phyloP scores from a whole-genome alignment of 306 rosid genomes.

The Parietaria judaica region DNA sequence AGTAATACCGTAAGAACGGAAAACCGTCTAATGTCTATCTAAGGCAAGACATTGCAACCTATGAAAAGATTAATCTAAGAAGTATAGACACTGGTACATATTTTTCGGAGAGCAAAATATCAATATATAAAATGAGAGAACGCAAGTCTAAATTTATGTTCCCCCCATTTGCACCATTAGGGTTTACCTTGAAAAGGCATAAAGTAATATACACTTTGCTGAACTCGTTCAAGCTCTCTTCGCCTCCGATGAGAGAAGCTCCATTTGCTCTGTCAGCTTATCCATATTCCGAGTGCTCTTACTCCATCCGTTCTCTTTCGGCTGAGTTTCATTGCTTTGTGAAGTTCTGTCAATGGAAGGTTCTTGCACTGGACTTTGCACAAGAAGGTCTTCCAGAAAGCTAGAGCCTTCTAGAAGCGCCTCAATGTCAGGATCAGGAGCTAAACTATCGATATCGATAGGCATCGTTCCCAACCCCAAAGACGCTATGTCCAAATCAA shows the following conservation, averaged over 20 bases:
- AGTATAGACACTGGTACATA: no score
- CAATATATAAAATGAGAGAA: slow-evolving; percentile 7
- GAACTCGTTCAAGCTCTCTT: slow-evolving; percentile 34
- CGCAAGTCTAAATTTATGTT: slow-evolving; percentile 11
- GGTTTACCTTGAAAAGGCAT: slow-evolving; percentile 27
- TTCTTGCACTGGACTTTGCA: slow-evolving; percentile 45
- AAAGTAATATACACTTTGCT: slow-evolving; percentile 35
- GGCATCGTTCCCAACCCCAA: slow-evolving; percentile 44
- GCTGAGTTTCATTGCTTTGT: slow-evolving; percentile 41
- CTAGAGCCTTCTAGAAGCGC: slow-evolving; percentile 46
- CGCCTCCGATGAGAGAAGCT: slow-evolving; percentile 63
- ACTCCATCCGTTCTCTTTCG: slow-evolving; percentile 55
- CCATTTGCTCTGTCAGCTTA: slow-evolving; percentile 84
- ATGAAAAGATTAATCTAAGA: neutral
- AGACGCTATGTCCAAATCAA: slow-evolving; percentile 33
- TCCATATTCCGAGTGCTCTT: slow-evolving; percentile 50
- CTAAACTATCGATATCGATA: slow-evolving; percentile 44
- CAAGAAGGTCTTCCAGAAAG: slow-evolving; percentile 52
- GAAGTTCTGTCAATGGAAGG: slow-evolving; percentile 32
- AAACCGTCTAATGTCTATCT: neutral
- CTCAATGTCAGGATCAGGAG: slow-evolving; percentile 61
- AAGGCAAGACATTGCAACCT: slow-evolving; percentile 17
- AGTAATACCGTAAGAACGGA: slow-evolving; percentile 9
- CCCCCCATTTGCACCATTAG: slow-evolving; percentile 16
- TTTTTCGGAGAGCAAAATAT: neutral